A percentile compares a stretch with the other conserved stretches of the same genome.
phyloP scores from a whole-genome alignment of 495 filamentous ascomycete genomes.

The Hypoxylon cercidicola region DNA sequence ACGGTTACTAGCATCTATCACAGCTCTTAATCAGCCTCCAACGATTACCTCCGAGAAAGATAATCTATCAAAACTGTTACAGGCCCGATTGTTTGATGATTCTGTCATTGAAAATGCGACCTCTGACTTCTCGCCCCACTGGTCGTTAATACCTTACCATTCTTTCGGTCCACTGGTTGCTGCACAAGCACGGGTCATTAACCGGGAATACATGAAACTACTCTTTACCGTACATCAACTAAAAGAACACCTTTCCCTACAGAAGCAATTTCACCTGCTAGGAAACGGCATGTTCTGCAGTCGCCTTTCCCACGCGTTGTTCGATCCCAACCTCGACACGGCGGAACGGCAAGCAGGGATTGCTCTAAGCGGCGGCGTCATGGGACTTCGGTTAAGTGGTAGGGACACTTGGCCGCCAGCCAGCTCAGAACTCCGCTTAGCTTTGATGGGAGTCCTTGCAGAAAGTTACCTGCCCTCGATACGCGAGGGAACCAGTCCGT shows the following conservation, averaged over 20 bases:
- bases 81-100: constrained; percentile 36
- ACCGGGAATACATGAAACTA: constrained; percentile 78
- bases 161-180: constrained; percentile 79
- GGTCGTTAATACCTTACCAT: constrained; percentile 74
- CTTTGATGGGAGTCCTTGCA: constrained; percentile 84
- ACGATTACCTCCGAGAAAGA: constrained; percentile 38
- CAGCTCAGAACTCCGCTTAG: constrained; percentile 87
- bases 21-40: constrained; percentile 51
- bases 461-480: constrained; percentile 68
- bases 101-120: not conserved
- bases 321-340: constrained; percentile 83
- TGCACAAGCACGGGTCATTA: constrained; percentile 79
- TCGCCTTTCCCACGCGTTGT: constrained; percentile 82
- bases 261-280: constrained; percentile 83
- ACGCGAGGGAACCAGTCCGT: constrained; percentile 1
- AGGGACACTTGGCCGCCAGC: constrained; percentile 90
- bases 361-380: constrained; percentile 72
- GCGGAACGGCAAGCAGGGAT: constrained; percentile 77
- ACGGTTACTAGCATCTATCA: constrained; percentile 62
- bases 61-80: constrained; percentile 45
- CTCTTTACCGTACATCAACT: constrained; percentile 81
- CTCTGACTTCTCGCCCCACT: constrained; percentile 71
- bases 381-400: constrained; percentile 81
- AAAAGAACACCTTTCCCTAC: constrained; percentile 77
- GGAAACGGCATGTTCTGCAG: constrained; percentile 85